Evolutionary conservation across 2,329 filamentous ascomycete species (phyloP).

Genomic region (Phialemoniopsis sp.): DNA sequence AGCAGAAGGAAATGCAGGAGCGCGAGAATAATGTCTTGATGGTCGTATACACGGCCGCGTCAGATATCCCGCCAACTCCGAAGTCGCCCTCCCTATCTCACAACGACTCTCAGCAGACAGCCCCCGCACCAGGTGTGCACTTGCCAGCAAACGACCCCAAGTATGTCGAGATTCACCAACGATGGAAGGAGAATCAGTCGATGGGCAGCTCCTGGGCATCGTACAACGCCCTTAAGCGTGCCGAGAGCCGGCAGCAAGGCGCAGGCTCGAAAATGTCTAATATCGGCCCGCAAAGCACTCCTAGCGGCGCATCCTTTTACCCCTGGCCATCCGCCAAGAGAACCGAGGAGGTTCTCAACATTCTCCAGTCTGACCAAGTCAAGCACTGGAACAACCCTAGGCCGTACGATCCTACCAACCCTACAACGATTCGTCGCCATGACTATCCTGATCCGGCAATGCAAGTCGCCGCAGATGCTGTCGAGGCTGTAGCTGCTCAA

Average conservation of each 20-base stretch:
- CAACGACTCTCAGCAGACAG: not conserved
- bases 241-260: not conserved
- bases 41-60: constrained; percentile 50
- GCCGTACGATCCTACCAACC: constrained; percentile 26
- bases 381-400: constrained; percentile 37
- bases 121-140: constrained; percentile 10
- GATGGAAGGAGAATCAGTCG: constrained; percentile 35
- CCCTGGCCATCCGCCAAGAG: no score
- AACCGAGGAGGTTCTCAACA: constrained; percentile 33
- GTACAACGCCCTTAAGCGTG: constrained; percentile 9
- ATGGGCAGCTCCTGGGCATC: constrained; percentile 9
- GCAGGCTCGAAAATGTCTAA: no score
- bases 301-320: no score
- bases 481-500: constrained; percentile 36
- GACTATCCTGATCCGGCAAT: constrained; percentile 38
- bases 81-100: constrained; percentile 40
- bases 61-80: constrained; percentile 53
- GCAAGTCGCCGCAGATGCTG: constrained; percentile 33
- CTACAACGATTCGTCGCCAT: constrained; percentile 22
- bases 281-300: no score
- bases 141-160: constrained; percentile 33
- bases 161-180: constrained; percentile 43
- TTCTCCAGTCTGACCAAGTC: constrained; percentile 39
- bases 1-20: constrained; percentile 51
- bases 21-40: constrained; percentile 58